Conservation (phyloP, 768 basidiomycete genomes). For the Mycena chlorophos region DNA sequence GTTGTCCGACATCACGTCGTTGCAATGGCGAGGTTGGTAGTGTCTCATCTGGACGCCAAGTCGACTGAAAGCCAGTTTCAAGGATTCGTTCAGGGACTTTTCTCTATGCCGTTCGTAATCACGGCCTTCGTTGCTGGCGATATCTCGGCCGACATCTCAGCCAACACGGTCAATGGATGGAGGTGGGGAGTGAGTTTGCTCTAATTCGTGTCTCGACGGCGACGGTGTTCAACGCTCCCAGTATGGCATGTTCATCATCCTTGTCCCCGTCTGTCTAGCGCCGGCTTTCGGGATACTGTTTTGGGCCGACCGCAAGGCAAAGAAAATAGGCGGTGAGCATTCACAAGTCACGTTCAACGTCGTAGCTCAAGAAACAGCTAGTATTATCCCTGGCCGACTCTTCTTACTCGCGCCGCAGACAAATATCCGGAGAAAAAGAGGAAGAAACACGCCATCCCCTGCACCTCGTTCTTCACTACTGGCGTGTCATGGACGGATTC, state of each 20-base stretch:
- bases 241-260: slow-evolving; percentile 21
- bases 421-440: background rate
- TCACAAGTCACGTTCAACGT: background rate
- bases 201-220: background rate
- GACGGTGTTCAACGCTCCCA: background rate
- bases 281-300: slow-evolving; percentile 21
- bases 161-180: slow-evolving; percentile 12
- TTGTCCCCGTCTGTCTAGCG: slow-evolving; percentile 18
- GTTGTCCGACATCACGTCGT: slow-evolving; percentile 18
- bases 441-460: background rate
- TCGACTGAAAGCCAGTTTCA: background rate
- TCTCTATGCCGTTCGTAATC: slow-evolving; percentile 16
- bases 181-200: slow-evolving; percentile 13
- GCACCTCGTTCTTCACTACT: slow-evolving; percentile 1
- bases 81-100: slow-evolving; percentile 12
- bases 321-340: slow-evolving; percentile 8
- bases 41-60: background rate
- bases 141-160: slow-evolving; percentile 8
- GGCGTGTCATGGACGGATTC: slow-evolving; percentile 19
- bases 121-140: slow-evolving; percentile 15
- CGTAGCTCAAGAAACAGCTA: background rate
- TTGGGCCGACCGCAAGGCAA: slow-evolving; percentile 15
- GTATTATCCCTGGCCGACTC: slow-evolving; percentile 10
- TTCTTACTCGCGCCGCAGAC: slow-evolving; percentile 7
- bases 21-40: slow-evolving; percentile 15